Evolutionary conservation across 2,329 filamentous ascomycete species (phyloP).

Genomic region (Xylaria multiplex): DNA sequence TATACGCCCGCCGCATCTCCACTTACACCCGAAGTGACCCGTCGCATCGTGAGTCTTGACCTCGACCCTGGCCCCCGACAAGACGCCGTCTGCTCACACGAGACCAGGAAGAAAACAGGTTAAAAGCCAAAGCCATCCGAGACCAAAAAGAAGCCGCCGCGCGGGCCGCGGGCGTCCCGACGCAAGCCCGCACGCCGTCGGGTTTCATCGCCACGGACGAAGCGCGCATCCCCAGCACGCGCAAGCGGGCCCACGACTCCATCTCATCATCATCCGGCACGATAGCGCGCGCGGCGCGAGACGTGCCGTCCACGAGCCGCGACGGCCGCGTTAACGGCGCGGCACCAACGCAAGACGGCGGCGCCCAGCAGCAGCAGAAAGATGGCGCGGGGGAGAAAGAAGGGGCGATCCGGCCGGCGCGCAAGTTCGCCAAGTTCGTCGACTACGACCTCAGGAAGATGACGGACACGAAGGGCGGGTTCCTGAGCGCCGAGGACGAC

Average conservation of each 20-base stretch:
- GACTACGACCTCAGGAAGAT: constrained; percentile 99
- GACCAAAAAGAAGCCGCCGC: constrained; percentile 75
- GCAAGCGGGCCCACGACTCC: constrained; percentile 76
- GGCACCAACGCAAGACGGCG: constrained; percentile 43
- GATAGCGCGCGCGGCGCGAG: constrained; percentile 19
- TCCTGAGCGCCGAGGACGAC: constrained; percentile 90
- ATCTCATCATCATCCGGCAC: constrained; percentile 61
- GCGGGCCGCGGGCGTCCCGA: constrained; percentile 56
- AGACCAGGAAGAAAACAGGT: constrained; percentile 81
- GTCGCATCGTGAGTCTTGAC: constrained; percentile 61
- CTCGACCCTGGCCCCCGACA: background rate
- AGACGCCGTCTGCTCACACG: background rate
- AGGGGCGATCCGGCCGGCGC: constrained; percentile 73
- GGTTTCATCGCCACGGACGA: constrained; percentile 77
- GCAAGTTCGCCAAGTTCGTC: constrained; percentile 92
- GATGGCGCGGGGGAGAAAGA: constrained; percentile 42
- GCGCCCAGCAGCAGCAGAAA: constrained; percentile 8
- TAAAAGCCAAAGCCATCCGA: constrained; percentile 88
- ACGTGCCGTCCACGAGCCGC: constrained; percentile 68
- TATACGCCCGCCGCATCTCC: constrained; percentile 53
- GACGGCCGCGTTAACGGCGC: constrained; percentile 68
- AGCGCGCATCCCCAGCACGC: constrained; percentile 66
- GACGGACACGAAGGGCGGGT: constrained; percentile 97
- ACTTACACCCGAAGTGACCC: constrained; percentile 64
- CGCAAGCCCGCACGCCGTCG: constrained; percentile 64